phyloP scores from a whole-genome alignment of 257 asterid genomes.

The Przewalskia tangutica region DNA sequence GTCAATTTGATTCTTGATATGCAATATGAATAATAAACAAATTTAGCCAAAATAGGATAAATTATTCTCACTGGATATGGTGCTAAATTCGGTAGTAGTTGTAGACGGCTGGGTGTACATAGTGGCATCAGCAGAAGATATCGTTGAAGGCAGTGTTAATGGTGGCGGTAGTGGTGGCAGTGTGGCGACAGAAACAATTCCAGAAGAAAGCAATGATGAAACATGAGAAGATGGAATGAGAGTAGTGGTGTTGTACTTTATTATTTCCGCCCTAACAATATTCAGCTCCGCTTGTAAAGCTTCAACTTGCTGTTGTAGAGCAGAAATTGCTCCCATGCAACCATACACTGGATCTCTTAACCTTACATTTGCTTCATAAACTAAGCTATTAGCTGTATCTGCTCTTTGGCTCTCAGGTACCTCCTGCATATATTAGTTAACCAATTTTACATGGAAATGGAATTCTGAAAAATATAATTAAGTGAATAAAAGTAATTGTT shows the following conservation, averaged over 20 bases:
- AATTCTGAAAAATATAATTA: neutral
- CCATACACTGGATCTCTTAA: conserved; percentile 80
- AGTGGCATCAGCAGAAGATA: conserved; percentile 28
- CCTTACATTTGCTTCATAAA: conserved; percentile 77
- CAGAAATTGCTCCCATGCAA: conserved; percentile 77
- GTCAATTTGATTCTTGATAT: neutral
- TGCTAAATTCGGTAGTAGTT: conserved; percentile 32
- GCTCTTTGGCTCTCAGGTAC: conserved; percentile 73
- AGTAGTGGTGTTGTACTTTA: conserved; percentile 33
- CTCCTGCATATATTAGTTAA: conserved; percentile 29
- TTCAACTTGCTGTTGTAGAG: conserved; percentile 61
- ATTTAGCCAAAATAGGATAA: conserved; percentile 51
- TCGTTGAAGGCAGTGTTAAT: conserved; percentile 7
- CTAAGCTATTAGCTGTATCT: conserved; percentile 73
- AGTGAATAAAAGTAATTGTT: neutral
- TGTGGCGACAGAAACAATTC: conserved; percentile 26
- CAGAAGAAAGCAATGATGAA: conserved; percentile 34
- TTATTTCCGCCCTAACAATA: conserved; percentile 45
- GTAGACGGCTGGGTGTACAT: conserved; percentile 36
- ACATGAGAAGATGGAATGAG: conserved; percentile 24
- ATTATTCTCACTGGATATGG: conserved; percentile 33
- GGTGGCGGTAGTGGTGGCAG: conserved; percentile 17
- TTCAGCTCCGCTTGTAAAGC: conserved; percentile 44
- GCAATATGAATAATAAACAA: conserved; percentile 1
- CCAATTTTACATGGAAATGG: neutral